A percentile compares a stretch with the other conserved stretches of the same genome.
Evolutionary conservation across 129 eudicot genomes (phyloP).

Genomic region (Flaveria brownii): DNA sequence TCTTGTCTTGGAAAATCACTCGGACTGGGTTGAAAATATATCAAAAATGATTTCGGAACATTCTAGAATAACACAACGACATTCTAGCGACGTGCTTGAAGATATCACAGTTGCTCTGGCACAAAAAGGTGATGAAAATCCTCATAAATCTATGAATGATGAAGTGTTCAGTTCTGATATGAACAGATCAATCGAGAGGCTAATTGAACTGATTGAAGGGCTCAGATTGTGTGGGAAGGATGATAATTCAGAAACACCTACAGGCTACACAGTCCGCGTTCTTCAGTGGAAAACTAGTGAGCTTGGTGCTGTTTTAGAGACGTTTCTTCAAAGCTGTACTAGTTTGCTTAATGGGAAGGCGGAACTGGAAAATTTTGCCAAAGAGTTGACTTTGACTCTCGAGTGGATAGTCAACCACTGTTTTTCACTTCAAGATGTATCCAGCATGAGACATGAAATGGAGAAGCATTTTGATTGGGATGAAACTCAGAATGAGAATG

Average conservation of each 20-base stretch:
- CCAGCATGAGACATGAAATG: conserved; percentile 69
- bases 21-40: conserved; percentile 44
- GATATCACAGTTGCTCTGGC: conserved; percentile 42
- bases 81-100: conserved; percentile 37
- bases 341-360: conserved; percentile 53
- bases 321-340: conserved; percentile 56
- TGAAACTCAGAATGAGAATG: conserved; percentile 60
- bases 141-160: conserved; percentile 21
- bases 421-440: conserved; percentile 91
- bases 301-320: conserved; percentile 52
- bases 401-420: conserved; percentile 94
- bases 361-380: conserved; percentile 52
- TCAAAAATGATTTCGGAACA: conserved; percentile 43
- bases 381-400: conserved; percentile 56
- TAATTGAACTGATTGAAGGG: conserved; percentile 76
- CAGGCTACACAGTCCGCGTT: conserved; percentile 67
- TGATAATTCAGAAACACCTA: conserved; percentile 42
- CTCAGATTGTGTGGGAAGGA: conserved; percentile 38
- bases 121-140: conserved; percentile 19
- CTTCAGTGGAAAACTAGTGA: conserved; percentile 86
- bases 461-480: conserved; percentile 78
- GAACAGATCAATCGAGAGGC: conserved; percentile 44
- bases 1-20: conserved; percentile 29
- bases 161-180: conserved; percentile 29
- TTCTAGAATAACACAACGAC: conserved; percentile 37